Base-by-base conservation (phyloP, 139 green algal genomes). In the Nannochloris sp. region DNA sequence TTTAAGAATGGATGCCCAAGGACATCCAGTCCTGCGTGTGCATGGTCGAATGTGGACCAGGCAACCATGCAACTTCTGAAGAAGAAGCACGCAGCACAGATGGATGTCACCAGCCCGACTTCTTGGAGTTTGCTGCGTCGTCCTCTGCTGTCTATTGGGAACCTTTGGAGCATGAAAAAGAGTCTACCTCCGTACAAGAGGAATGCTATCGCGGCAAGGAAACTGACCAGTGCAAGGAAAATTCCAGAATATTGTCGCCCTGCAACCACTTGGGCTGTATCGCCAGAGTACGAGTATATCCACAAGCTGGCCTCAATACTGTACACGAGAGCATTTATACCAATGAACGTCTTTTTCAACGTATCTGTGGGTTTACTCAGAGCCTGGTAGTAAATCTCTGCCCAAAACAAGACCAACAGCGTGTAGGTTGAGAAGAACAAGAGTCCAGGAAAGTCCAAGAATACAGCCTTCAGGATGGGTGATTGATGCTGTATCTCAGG, bases 341-440 rank as follows among this genome's bases (percentile, higher is more conserved):
- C 78, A 16, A 96, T 57, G 68, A 97, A 98, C 7, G 75, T 66
- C 0, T 88, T 92, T 2, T 87, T 81, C 72, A 98, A 75, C 0
- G 70, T 73, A 12, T 64, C 67, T 3, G 81, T 93, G 14, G 92
- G 84, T 69, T 93, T 79, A 61, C 70, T 86, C 37, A 85, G 78
- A 0, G 90, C 92, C 66, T 99, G 93, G 62, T 97, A 89, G 70
- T 97, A 99, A 46, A 99, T 99, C 71, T 99, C 93, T 14, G 91
- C 92, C 90, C 90, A 99, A 63, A 99, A 99, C 19, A 98, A 83
- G 44, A 98, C 87, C 43, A 98, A 81, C 49, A 97, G 78, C 0
- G 91, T 98, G 84, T 97, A 98, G 8, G 93, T 97, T 18, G 87
- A 92, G 78, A 97, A 97, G 78, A 97, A 98, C 21, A 98, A 75